Evolutionary conservation across 345 rosid species (phyloP).

Genomic region (Citrus unshiu): DNA sequence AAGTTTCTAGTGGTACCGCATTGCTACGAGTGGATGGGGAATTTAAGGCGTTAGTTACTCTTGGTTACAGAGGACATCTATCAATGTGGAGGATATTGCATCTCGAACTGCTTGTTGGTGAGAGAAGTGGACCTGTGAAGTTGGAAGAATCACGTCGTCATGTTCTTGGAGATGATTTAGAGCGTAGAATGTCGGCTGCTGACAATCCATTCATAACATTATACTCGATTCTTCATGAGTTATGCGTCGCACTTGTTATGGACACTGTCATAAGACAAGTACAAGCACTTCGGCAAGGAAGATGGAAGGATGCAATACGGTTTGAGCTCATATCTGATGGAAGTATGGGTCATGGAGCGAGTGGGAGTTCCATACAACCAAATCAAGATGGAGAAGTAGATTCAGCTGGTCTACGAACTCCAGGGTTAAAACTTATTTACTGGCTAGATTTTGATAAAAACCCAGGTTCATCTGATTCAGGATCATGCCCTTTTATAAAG

Average conservation of each 20-base stretch:
- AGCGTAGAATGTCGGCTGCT: constrained; percentile 90
- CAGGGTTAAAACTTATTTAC: constrained; percentile 82
- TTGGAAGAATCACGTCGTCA: constrained; percentile 74
- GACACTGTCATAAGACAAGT: constrained; percentile 97
- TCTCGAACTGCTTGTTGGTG: constrained; percentile 97
- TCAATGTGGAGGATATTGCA: constrained; percentile 98
- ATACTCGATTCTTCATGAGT: constrained; percentile 84
- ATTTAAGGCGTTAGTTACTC: constrained; percentile 92
- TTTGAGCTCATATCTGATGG: constrained; percentile 80
- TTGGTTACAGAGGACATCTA: constrained; percentile 93
- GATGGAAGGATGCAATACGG: constrained; percentile 96
- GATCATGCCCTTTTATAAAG: constrained; percentile 63
- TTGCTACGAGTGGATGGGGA: constrained; percentile 75
- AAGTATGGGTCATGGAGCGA: constrained; percentile 27
- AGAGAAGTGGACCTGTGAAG: constrained; percentile 69
- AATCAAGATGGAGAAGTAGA: constrained; percentile 88
- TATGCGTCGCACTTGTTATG: constrained; percentile 86
- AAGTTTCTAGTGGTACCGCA: constrained; percentile 84
- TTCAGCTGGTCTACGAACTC: constrained; percentile 66
- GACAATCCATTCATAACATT: constrained; percentile 77
- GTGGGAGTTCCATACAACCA: constrained; percentile 41
- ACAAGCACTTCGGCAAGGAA: constrained; percentile 75
- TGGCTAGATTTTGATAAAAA: constrained; percentile 83
- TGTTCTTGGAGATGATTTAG: constrained; percentile 89
- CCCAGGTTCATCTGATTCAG: constrained; percentile 41